phyloP scores from a whole-genome alignment of 768 basidiomycete genomes.

The Multifurca ochricompacta region DNA sequence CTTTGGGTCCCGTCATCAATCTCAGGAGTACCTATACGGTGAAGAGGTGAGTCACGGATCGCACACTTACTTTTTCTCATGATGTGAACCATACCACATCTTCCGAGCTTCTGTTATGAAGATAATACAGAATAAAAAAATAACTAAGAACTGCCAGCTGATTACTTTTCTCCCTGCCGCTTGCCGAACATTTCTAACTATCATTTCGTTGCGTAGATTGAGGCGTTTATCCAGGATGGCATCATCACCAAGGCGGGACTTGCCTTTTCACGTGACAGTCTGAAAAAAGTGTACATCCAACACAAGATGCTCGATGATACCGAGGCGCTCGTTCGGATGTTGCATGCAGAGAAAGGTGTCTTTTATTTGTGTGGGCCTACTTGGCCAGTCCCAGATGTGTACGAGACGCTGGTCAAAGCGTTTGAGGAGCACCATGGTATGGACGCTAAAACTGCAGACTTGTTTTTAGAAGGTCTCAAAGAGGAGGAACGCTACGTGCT shows the following conservation, averaged over 20 bases:
- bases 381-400: constrained; percentile 99
- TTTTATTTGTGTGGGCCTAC: constrained; percentile 99
- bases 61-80: background rate
- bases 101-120: constrained; percentile 18
- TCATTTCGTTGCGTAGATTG: constrained; percentile 38
- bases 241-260: constrained; percentile 86
- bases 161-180: background rate
- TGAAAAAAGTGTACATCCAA: constrained; percentile 95
- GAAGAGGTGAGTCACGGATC: constrained; percentile 42
- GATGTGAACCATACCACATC: constrained; percentile 19
- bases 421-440: constrained; percentile 64
- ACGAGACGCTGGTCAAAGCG: constrained; percentile 82
- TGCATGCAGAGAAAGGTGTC: constrained; percentile 65
- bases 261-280: constrained; percentile 92
- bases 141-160: constrained; percentile 22
- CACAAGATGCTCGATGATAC: constrained; percentile 96
- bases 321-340: constrained; percentile 61
- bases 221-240: constrained; percentile 81
- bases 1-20: constrained; percentile 94
- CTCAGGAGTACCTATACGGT: constrained; percentile 94
- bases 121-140: constrained; percentile 12
- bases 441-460: constrained; percentile 58
- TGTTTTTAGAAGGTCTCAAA: constrained; percentile 82
- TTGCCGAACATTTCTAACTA: background rate
- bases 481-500: constrained; percentile 97